Evolutionary conservation across 2,329 filamentous ascomycete genomes (phyloP).

Genomic region (Rutstroemia sp.): DNA sequence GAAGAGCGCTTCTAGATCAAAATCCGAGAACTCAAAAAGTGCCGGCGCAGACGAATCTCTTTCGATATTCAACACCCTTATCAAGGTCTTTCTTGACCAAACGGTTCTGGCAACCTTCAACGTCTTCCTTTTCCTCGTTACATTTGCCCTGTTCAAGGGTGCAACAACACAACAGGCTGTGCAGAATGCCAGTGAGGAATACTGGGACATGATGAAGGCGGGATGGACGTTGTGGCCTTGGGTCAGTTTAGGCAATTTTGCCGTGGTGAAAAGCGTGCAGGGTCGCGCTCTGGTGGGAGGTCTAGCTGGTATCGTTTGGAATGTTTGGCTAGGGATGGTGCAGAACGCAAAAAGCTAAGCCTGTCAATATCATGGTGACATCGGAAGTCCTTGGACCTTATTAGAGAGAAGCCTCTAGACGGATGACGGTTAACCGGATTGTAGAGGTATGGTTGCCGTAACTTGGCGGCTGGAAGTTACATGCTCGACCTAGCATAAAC

Average conservation of each 20-base stretch:
- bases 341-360: slow-evolving; percentile 29
- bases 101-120: slow-evolving; percentile 56
- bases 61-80: slow-evolving; percentile 18
- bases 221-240: slow-evolving; percentile 67
- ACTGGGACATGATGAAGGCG: slow-evolving; percentile 57
- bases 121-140: slow-evolving; percentile 55
- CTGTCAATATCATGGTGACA: too few relatives aligned
- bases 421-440: too few relatives aligned
- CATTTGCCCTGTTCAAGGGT: slow-evolving; percentile 37
- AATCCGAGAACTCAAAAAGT: background rate
- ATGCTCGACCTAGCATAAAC: too few relatives aligned
- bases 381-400: too few relatives aligned
- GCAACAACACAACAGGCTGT: slow-evolving; percentile 37
- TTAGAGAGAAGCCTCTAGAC: too few relatives aligned
- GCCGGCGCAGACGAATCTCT: slow-evolving; percentile 31
- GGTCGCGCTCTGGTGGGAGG: slow-evolving; percentile 64
- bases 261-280: slow-evolving; percentile 61
- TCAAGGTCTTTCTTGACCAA: slow-evolving; percentile 48
- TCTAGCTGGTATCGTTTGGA: slow-evolving; percentile 66
- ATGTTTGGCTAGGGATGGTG: slow-evolving; percentile 64
- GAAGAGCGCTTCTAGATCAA: background rate
- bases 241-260: slow-evolving; percentile 64
- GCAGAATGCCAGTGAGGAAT: slow-evolving; percentile 43
- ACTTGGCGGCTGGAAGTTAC: too few relatives aligned
- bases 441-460: too few relatives aligned